Base-by-base conservation (phyloP, 805 yeast species). In the Ogataea dorogensis region DNA sequence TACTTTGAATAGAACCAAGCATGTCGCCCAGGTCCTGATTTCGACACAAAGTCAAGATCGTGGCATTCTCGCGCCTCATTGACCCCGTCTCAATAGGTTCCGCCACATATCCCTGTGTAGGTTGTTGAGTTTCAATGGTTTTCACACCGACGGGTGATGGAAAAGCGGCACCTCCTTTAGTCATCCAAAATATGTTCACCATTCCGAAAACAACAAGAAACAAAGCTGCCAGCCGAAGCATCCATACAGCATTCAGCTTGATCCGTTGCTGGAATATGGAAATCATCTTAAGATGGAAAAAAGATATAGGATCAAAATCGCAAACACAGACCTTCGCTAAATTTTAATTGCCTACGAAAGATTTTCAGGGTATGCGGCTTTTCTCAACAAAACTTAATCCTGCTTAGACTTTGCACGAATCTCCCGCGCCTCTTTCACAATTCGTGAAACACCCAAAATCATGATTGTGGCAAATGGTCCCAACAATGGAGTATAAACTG, bases 401-500 rank as follows among this genome's bases (percentile, higher is more conserved):
- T 11, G 19, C 27, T 30, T 30, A 7, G 33, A 10, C 15, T 30
- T 30, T 20, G 17, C 7, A 11, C n/a, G 15, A 12, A 13, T 26
- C 28, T 31, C 28, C n/a, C 35, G 35, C 2, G 29, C 19, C 36
- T 43, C 47, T 13, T 34, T 33, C 5, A 40, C 7, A 3, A 70
- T 46, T 41, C 79, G 74, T 4, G 79, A 15, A 1, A 73, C 36
- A 0, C 81, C 83, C 38, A 80, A 56, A 1, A 68, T 14, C 9
- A 75, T 55, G 15, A 93, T 88, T 17, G 91, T 74, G 2, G 74
- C 63, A 22, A 88, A 65, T 2, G 98, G 98, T 0, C 98, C 98
- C 22, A 89, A 58, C 28, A 91, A 64, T 0, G 98, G 98, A 54
- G 87, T 67, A 49, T 88, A 93, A 1, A 93, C 95, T 0, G 98